Evolutionary conservation across 805 yeast genomes (phyloP), one percentile per base, ranked within the genome.

Genomic region (Saccharomycopsis fermentans): DNA sequence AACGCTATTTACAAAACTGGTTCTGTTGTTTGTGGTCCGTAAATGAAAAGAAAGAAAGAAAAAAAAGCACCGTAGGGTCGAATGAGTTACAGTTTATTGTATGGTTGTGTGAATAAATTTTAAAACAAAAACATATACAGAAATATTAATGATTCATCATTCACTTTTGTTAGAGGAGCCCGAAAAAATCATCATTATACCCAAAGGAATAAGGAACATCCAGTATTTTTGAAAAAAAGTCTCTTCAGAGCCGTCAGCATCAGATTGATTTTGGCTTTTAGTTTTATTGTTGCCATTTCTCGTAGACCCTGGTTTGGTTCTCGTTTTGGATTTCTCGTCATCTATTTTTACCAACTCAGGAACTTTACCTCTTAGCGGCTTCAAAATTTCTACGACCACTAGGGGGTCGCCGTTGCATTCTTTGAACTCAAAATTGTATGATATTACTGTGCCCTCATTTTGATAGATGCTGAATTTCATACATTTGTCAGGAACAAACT

Each of bases 171-270:
- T 43, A 16, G 50, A 11, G 21, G 29, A 43, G 3, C 63, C 63
- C 12, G 60, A 58, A 36, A 61, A 24, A 24, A 57, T 11, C 17
- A 61, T 9, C 24, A 61, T 56, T 12, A 61, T 34, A 6, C 55
- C 59, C 14, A 61, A 40, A 2, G 63, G 63, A 19, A 59, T 19
- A 34, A 61, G 50, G 35, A 56, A 59, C 62, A 58, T 56, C 63
- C 63, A 61, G 54, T 61, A 61, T 47, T 61, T 61, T 27, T 61
- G 63, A 34, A 61, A 55, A 24, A 61, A 61, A n/a, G 58, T 34
- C 48, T 61, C 35, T 21, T 61, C 52, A 43, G 29, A 1, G 12
- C 21, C n/a, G 11, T 56, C 60, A 24, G 36, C 55, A 2, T 29
- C 37, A 14, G 29, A 24, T 40, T 51, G 19, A 27, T 55, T 54